phyloP scores from a whole-genome alignment of 108 stramenopile genomes.

The Fistulifera pelliculosa region DNA sequence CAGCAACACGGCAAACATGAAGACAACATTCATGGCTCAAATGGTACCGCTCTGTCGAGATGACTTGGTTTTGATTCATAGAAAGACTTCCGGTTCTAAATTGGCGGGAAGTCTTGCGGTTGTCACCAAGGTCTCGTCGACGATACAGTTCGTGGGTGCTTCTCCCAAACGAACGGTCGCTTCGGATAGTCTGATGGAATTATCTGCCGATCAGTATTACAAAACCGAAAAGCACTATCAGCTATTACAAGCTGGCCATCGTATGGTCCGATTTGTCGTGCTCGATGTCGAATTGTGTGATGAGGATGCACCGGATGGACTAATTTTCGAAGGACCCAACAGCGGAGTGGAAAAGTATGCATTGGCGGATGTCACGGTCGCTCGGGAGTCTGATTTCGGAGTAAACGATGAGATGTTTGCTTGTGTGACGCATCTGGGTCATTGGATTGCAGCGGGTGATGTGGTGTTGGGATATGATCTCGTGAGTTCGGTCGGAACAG shows the following conservation, averaged over 20 bases:
- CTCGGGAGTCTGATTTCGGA: slow-evolving; percentile 87
- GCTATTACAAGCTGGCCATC: slow-evolving; percentile 53
- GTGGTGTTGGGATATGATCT: slow-evolving; percentile 94
- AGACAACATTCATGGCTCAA: slow-evolving; percentile 87
- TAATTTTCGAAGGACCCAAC: slow-evolving; percentile 17
- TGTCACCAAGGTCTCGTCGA: slow-evolving; percentile 52
- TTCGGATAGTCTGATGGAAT: slow-evolving; percentile 24
- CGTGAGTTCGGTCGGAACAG: slow-evolving; percentile 25
- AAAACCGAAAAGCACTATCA: slow-evolving; percentile 55
- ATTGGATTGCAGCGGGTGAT: slow-evolving; percentile 89
- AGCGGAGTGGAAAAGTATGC: slow-evolving; percentile 28
- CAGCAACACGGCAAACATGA: slow-evolving; percentile 89
- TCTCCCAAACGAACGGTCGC: slow-evolving; percentile 28
- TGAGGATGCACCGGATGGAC: slow-evolving; percentile 8
- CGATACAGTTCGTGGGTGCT: slow-evolving; percentile 60
- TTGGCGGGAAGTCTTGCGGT: slow-evolving; percentile 68
- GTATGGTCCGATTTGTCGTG: slow-evolving; percentile 82
- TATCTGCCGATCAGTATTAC: slow-evolving; percentile 56
- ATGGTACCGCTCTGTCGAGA: slow-evolving; percentile 96
- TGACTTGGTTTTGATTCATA: slow-evolving; percentile 87
- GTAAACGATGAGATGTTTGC: slow-evolving; percentile 76
- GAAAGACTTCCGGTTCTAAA: slow-evolving; percentile 50
- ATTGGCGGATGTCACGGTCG: slow-evolving; percentile 91
- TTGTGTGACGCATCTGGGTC: slow-evolving; percentile 90
- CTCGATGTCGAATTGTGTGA: slow-evolving; percentile 82